These are phyloP conservation scores for Posidonia australis DNA, from an alignment of 106 monocot genomes.

Conservation along the genomic window DNA sequence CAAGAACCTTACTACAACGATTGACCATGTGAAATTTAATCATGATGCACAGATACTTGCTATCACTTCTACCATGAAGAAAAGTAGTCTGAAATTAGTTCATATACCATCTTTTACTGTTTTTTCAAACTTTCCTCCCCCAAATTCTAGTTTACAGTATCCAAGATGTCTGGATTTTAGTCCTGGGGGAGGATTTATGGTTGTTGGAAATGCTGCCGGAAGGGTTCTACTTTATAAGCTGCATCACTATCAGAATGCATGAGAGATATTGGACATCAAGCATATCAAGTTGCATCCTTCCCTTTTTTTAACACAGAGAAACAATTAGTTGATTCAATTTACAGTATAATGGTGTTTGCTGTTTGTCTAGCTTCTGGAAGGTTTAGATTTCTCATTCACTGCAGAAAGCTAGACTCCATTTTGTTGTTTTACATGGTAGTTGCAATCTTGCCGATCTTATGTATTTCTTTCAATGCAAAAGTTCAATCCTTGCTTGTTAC, in stretches of 20 bases:
- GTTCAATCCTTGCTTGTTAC: too few relatives aligned
- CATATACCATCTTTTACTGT: slow-evolving; percentile 75
- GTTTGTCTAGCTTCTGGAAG: too few relatives aligned
- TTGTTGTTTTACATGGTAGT: too few relatives aligned
- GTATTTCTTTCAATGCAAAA: too few relatives aligned
- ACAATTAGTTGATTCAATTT: too few relatives aligned
- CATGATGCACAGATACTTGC: slow-evolving; percentile 77
- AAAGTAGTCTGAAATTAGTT: slow-evolving; percentile 58
- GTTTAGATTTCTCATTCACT: too few relatives aligned
- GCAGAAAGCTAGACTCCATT: too few relatives aligned
- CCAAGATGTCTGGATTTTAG: slow-evolving; percentile 86
- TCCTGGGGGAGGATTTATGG: slow-evolving; percentile 77
- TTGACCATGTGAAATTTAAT: slow-evolving; percentile 64
- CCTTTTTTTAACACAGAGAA: too few relatives aligned
- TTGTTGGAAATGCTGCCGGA: slow-evolving; percentile 69
- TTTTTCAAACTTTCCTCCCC: slow-evolving; percentile 75
- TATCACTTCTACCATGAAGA: slow-evolving; percentile 61
- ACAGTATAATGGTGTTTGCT: too few relatives aligned
- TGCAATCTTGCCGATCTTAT: too few relatives aligned
- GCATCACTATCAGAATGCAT: slow-evolving; percentile 74
- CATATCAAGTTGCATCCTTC: too few relatives aligned
- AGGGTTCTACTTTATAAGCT: slow-evolving; percentile 75
- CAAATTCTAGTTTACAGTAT: slow-evolving; percentile 34
- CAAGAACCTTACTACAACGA: slow-evolving; percentile 59
- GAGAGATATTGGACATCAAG: slow-evolving; percentile 5